These are phyloP conservation scores for Blastocystis sp. DNA, from an alignment of 352 stramenopile species.

Conservation along the genomic window DNA sequence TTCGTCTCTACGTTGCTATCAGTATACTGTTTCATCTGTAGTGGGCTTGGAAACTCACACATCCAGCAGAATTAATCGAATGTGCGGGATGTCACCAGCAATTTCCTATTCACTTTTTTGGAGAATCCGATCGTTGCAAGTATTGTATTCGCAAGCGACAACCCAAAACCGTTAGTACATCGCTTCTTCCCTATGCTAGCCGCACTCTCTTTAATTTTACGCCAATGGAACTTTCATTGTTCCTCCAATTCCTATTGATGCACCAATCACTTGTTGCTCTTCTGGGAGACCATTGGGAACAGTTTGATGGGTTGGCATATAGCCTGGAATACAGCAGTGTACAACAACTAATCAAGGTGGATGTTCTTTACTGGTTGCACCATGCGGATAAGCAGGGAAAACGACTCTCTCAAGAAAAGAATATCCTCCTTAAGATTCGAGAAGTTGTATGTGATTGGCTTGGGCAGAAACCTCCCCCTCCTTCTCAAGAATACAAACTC, in stretches of 20 bases:
- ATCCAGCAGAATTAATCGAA: not conserved
- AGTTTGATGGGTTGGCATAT: not conserved
- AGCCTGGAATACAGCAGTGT: not conserved
- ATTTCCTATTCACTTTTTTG: not conserved
- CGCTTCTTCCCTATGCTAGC: not conserved
- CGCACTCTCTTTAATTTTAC: not conserved
- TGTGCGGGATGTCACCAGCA: not conserved
- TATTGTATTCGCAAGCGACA: not conserved
- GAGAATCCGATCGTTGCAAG: not conserved
- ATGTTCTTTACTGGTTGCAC: conserved; percentile 46
- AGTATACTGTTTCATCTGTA: not conserved
- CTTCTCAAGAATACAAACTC: conserved; percentile 3
- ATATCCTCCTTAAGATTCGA: not conserved
- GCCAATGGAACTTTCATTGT: not conserved
- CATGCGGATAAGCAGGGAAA: not conserved
- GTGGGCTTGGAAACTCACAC: conserved; percentile 22
- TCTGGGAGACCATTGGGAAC: not conserved
- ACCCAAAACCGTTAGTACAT: not conserved
- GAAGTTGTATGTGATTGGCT: conserved; percentile 1
- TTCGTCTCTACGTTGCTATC: not conserved
- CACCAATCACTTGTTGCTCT: not conserved
- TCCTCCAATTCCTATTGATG: not conserved
- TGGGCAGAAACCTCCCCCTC: not conserved
- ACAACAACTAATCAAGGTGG: not conserved
- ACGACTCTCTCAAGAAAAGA: not conserved